A percentile compares a stretch with the other conserved stretches of the same genome.
Evolutionary conservation across 768 basidiomycete genomes (phyloP).

Genomic region (Leccinum fibrillosum): DNA sequence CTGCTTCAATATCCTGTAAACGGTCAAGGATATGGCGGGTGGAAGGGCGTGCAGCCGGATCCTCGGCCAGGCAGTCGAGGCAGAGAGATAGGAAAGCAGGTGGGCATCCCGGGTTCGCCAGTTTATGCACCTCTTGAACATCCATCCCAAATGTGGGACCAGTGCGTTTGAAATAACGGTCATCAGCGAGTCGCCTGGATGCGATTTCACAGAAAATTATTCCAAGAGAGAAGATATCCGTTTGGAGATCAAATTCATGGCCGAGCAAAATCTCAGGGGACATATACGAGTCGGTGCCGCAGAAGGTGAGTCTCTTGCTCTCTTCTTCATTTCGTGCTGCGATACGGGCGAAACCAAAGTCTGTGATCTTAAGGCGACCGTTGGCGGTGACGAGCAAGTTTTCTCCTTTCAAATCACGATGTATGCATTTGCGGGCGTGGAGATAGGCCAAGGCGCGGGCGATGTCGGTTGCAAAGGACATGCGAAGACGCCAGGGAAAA

Average conservation of each 20-base stretch:
- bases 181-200: slow-evolving; percentile 81
- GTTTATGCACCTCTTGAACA: slow-evolving; percentile 59
- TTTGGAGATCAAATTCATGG: slow-evolving; percentile 88
- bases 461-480: slow-evolving; percentile 95
- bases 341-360: slow-evolving; percentile 96
- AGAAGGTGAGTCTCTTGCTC: slow-evolving; percentile 78
- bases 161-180: slow-evolving; percentile 68
- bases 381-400: slow-evolving; percentile 95
- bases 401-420: slow-evolving; percentile 94
- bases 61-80: slow-evolving; percentile 67
- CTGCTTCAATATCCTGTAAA: slow-evolving; percentile 77
- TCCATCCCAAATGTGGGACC: slow-evolving; percentile 83
- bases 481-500: slow-evolving; percentile 89
- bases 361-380: slow-evolving; percentile 95
- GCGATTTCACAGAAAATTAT: slow-evolving; percentile 93
- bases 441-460: slow-evolving; percentile 95
- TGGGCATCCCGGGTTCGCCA: slow-evolving; percentile 76
- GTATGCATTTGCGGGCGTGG: slow-evolving; percentile 88
- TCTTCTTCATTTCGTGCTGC: slow-evolving; percentile 92
- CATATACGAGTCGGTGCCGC: slow-evolving; percentile 95
- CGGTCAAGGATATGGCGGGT: slow-evolving; percentile 78
- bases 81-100: slow-evolving; percentile 71
- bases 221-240: slow-evolving; percentile 92
- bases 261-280: slow-evolving; percentile 93
- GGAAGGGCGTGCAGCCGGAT: slow-evolving; percentile 68